Base-by-base conservation (phyloP, 1,284 basidiomycete genomes). In the Ustilago esculenta region DNA sequence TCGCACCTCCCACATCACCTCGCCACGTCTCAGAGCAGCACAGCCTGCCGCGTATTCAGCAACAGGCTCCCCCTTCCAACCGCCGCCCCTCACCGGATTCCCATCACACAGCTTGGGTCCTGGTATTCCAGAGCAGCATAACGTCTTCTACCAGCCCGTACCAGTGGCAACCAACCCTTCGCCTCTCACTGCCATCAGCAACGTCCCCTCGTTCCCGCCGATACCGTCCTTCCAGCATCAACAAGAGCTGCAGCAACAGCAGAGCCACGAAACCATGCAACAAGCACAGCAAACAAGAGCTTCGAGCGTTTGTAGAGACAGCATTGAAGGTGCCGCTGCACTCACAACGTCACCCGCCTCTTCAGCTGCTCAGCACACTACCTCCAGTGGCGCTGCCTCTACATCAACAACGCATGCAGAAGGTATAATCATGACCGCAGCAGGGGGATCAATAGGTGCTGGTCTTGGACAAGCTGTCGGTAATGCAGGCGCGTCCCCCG, bases 381-480 rank as follows among this genome's bases (percentile, higher is more conserved):
- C 46, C 30, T 32, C 29, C 42, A n/a, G 33, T 32, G 12, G 32
- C 10, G 34, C 29, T 14, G 20, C 49, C 4, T 11, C 30, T 1
- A 23, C 47, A 30, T 42, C 50, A 6, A 47, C 51, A 29, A n/a
- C 37, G 5, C 29, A 20, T 10, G 24, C 41, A 4, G 59, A 58
- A 21, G 54, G 49, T 1, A 44, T 58, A 45, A 71, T 71, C 63
- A 71, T 67, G 68, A 71, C 68, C 2, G 52, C 68, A 17, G 68
- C 58, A 6, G 68, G 68, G 7, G 68, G 68, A 9, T 57, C 56
- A 14, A 71, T 71, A 42, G 68, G 68, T 18, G 68, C 63, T 5
- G 68, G 68, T 24, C 47, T 71, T 12, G 68, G 68, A 3, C 63
- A 66, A 33, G 68, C 63, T 3, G 68, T 71, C 14, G 68, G 68